A percentile compares a stretch with the other conserved stretches of the same genome.
Evolutionary conservation across 805 yeast species (phyloP).

Genomic region (Candida berthetii): DNA sequence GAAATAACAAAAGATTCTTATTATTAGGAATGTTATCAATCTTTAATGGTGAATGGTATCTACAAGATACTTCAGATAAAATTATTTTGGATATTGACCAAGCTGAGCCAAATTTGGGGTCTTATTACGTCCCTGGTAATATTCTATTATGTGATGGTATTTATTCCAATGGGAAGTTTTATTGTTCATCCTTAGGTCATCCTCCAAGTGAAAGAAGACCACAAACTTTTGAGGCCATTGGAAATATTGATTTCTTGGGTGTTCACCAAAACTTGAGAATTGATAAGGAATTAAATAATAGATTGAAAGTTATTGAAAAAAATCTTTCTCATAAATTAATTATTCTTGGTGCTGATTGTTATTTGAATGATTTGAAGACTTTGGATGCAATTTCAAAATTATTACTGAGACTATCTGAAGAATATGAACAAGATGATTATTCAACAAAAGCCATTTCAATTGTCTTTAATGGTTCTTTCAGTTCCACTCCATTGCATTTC

Average conservation of each 20-base stretch:
- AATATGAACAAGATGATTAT: conserved; percentile 25
- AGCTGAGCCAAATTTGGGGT: conserved; percentile 54
- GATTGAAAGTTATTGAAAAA: conserved; percentile 51
- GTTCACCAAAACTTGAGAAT: conserved; percentile 46
- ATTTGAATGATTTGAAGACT: conserved; percentile 51
- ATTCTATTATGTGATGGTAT: conserved; percentile 81
- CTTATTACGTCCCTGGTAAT: conserved; percentile 70
- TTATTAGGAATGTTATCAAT: conserved; percentile 70
- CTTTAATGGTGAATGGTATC: conserved; percentile 60
- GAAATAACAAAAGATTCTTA: conserved; percentile 71
- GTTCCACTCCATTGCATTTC: conserved; percentile 56
- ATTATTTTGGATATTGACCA: conserved; percentile 57
- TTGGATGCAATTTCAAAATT: conserved; percentile 63
- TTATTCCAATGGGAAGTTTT: conserved; percentile 63
- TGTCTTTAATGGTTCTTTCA: conserved; percentile 80
- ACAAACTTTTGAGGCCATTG: conserved; percentile 61
- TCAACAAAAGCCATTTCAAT: conserved; percentile 50
- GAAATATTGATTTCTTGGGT: conserved; percentile 68
- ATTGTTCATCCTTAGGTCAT: conserved; percentile 71
- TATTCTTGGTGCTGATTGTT: conserved; percentile 70
- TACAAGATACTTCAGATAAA: conserved; percentile 78
- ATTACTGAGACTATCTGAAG: conserved; percentile 46
- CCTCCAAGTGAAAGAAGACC: conserved; percentile 84
- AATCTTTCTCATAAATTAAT: conserved; percentile 56
- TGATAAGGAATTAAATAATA: conserved; percentile 50